phyloP scores from a whole-genome alignment of 805 yeast genomes.

The Trichomonascus vanleenenianus region DNA sequence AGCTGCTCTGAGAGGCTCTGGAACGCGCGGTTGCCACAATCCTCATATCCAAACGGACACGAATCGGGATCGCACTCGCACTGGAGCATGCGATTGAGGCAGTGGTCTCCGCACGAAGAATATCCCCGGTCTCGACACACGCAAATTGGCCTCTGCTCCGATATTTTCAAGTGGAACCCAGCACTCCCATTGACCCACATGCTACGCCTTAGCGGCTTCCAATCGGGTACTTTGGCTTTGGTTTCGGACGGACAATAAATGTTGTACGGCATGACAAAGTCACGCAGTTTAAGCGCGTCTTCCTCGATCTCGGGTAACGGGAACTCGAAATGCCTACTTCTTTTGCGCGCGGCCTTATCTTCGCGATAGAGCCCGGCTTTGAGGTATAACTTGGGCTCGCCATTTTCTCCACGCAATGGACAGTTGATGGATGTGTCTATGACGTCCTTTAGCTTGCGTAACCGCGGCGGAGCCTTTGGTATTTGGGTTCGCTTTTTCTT shows the following conservation, averaged over 20 bases:
- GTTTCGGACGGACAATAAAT: slow-evolving; percentile 30
- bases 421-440: no score
- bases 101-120: slow-evolving; percentile 28
- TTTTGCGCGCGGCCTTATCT: no score
- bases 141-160: slow-evolving; percentile 16
- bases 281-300: slow-evolving; percentile 9
- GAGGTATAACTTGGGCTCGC: slow-evolving; percentile 6
- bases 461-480: no score
- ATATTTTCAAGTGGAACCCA: slow-evolving; percentile 3
- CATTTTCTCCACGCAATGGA: neutral
- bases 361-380: slow-evolving; percentile 5
- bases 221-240: slow-evolving; percentile 19
- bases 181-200: slow-evolving; percentile 17
- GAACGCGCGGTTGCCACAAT: slow-evolving; percentile 36
- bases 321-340: slow-evolving; percentile 1
- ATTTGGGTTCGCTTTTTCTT: no score
- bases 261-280: slow-evolving; percentile 30
- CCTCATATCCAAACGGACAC: slow-evolving; percentile 27
- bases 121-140: slow-evolving; percentile 11
- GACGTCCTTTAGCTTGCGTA: no score
- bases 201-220: slow-evolving; percentile 28
- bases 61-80: slow-evolving; percentile 29
- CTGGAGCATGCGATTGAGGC: slow-evolving; percentile 29
- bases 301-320: slow-evolving; percentile 8
- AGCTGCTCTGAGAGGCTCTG: slow-evolving; percentile 19